Base-by-base conservation (phyloP, 768 basidiomycete genomes). In the Leccinellum luteum region DNA sequence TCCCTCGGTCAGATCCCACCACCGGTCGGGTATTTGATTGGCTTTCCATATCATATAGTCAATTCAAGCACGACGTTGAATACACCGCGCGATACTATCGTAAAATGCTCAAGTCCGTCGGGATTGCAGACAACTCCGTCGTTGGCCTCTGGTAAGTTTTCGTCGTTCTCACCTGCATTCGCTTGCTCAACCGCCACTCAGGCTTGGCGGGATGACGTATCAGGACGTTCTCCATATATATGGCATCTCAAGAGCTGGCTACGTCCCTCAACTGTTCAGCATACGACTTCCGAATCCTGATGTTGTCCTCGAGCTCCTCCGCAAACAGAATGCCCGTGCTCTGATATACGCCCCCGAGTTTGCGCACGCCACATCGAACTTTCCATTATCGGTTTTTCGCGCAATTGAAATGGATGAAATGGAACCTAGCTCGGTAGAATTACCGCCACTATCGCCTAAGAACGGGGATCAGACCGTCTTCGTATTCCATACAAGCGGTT, bases 401-500 rank as follows among this genome's bases (percentile, higher is more conserved):
- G 81, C 81, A 17, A 65, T 76, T n/a, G 66, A 71, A 57, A 73
- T 75, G 61, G 71, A 73, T 51, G 65, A 71, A 41, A 71, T 80
- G 77, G 73, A 58, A 60, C 59, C 59, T 32, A 70, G 75, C 34
- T 65, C 72, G 38, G 69, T 73, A 25, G 64, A 75, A 31, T 69
- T 87, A 7, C 81, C 83, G 28, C 72, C 72, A 19, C 72, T 84
- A 38, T 70, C 74, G 61, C 71, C 64, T 54, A 68, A 56, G 52
- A 60, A 56, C 52, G 73, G 62, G 31, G 72, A 75, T 55, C 84
- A 86, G 52, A 70, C 76, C 27, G 79, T 79, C 48, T 84, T 90
- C 76, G 75, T 90, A 53, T 91, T 89, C 77, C 90, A 90, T 69
- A 90, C 90, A 10, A 87, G 85, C 57, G 90, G 90, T 15, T 90